Percentiles rank a stretch among this genome's conserved stretches.
Conservation (phyloP, 805 yeast genomes). For the Yamadazyma scolyti region DNA sequence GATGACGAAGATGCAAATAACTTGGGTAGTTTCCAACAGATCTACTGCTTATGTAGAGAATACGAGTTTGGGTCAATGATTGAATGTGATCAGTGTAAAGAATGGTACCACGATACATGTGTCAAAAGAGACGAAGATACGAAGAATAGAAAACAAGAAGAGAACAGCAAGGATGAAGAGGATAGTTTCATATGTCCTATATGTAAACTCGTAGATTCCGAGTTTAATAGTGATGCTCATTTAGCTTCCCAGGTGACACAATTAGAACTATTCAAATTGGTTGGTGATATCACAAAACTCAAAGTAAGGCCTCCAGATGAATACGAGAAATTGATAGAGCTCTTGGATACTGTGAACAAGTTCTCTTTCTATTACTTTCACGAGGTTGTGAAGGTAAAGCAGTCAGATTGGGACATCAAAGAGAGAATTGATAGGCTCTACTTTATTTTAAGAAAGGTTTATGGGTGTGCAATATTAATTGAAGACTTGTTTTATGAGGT, state of each 20-base stretch:
- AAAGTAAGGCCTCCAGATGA: slow-evolving; percentile 20
- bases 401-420: slow-evolving; percentile 4
- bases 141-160: slow-evolving; percentile 1
- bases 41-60: slow-evolving; percentile 62
- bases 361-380: slow-evolving; percentile 6
- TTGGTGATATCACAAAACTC: slow-evolving; percentile 12
- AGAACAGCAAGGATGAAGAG: slow-evolving; percentile 11
- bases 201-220: slow-evolving; percentile 23
- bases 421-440: slow-evolving; percentile 19
- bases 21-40: slow-evolving; percentile 13
- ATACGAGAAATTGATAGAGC: slow-evolving; percentile 13
- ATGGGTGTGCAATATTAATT: slow-evolving; percentile 25
- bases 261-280: slow-evolving; percentile 10
- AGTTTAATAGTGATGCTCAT: slow-evolving; percentile 11
- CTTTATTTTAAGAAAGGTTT: slow-evolving; percentile 24
- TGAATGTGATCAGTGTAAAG: slow-evolving; percentile 65
- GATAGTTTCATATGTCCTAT: slow-evolving; percentile 29
- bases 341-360: slow-evolving; percentile 11
- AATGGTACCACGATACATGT: slow-evolving; percentile 69
- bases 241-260: slow-evolving; percentile 13
- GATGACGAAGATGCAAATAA: slow-evolving; percentile 8
- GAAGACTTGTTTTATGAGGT: slow-evolving; percentile 18
- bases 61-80: slow-evolving; percentile 61
- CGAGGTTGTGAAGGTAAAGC: slow-evolving; percentile 13
- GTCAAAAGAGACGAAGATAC: slow-evolving; percentile 18